Base-by-base conservation (phyloP, 352 stramenopile genomes). In the Globisporangium solare region DNA sequence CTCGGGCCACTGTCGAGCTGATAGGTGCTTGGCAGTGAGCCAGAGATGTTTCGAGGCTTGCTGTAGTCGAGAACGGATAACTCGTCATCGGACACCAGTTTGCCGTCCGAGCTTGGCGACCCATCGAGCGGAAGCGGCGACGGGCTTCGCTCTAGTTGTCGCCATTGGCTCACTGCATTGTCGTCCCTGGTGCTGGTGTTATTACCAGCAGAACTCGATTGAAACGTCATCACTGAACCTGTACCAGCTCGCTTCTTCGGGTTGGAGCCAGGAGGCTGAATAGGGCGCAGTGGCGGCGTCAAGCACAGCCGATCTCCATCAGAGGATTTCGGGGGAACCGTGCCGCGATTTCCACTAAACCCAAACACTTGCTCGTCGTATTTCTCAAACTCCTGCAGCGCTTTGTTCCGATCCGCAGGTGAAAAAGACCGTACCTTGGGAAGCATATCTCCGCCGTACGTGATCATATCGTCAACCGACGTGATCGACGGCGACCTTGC, bases 311-410 rank as follows among this genome's bases (percentile, higher is more conserved):
- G 67, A 31, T 76, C 73, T 37, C 73, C 71, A 45, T 76, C 78
- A 1, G 57, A 80, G 40, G 64, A 81, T 40, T 74, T 84, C 18
- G 66, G 63, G 3, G 45, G 42, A 8, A 70, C 48, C 56, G 66
- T 22, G 51, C 58, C 51, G 50, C 54, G 51, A 10, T 32, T 24
- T 42, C 62, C 46, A 40, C 39, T 17, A 46, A 88, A 73, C 3
- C 65, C 67, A 68, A 92, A 92, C 10, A 86, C 82, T 58, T 77
- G 62, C 41, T 92, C 82, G 32, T 92, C 82, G 61, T 92, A 92
- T 45, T 56, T 69, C 37, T 89, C 82, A 43, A 78, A 92, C 43
- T 82, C 71, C 21, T 79, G 70, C 3, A 76, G 49, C 24, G 76
- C 59, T 22, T 70, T 73, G 21, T 70, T 74, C 18, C 75, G 63